phyloP scores from a whole-genome alignment of 768 basidiomycete genomes.

The Auricularia heimuer region DNA sequence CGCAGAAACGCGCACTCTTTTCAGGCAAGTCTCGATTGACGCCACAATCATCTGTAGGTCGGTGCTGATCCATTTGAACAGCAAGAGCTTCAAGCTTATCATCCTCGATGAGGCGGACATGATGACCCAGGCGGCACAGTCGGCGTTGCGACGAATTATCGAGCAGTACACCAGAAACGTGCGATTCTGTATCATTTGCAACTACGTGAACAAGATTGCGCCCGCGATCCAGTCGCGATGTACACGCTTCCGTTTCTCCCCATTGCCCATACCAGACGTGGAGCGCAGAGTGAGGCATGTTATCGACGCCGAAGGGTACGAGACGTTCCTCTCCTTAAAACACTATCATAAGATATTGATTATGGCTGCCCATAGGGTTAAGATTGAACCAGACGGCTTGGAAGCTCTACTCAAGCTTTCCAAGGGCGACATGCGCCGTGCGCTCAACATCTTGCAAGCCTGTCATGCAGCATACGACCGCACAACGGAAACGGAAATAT shows the following conservation, averaged over 20 bases:
- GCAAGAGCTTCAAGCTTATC: constrained; percentile 95
- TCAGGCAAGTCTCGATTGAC: constrained; percentile 20
- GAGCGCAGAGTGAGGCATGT: constrained; percentile 73
- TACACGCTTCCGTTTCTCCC: constrained; percentile 94
- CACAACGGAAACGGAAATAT: constrained; percentile 83
- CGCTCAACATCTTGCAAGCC: constrained; percentile 91
- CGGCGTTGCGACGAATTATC: constrained; percentile 91
- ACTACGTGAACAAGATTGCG: constrained; percentile 98
- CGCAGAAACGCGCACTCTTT: constrained; percentile 84
- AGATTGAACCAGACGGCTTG: constrained; percentile 77
- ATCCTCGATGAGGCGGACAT: constrained; percentile 99
- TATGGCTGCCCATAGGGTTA: constrained; percentile 45
- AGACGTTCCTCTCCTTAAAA: constrained; percentile 1
- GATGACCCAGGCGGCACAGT: constrained; percentile 98
- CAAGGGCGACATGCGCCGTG: constrained; percentile 94
- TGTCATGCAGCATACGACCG: constrained; percentile 94
- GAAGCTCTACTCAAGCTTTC: constrained; percentile 88
- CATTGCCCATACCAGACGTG: constrained; percentile 75
- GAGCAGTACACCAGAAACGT: constrained; percentile 99
- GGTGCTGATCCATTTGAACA: constrained; percentile 26
- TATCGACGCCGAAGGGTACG: constrained; percentile 76
- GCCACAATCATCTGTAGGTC: not conserved
- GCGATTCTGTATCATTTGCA: constrained; percentile 98
- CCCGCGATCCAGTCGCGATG: constrained; percentile 98
- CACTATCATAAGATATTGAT: not conserved